phyloP scores from a whole-genome alignment of 1,139 yeast genomes.

The Yamadazyma diospyri region DNA sequence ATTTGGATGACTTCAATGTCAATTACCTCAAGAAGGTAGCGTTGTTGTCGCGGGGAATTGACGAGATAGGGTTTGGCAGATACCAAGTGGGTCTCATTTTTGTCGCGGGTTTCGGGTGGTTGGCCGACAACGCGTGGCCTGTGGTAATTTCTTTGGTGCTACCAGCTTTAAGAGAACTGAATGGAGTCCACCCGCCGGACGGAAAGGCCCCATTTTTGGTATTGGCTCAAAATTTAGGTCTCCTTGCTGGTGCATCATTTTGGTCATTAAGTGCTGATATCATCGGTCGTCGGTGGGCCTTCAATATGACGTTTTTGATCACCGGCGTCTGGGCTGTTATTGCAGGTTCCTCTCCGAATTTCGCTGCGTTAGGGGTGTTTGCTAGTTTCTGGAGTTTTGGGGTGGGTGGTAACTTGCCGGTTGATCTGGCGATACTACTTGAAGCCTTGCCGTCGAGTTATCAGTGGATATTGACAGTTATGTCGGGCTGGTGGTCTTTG shows the following conservation, averaged over 20 bases:
- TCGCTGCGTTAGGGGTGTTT: constrained; percentile 38
- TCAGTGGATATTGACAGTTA: constrained; percentile 40
- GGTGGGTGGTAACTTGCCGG: constrained; percentile 45
- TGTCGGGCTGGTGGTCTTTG: constrained; percentile 45
- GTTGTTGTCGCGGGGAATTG: constrained; percentile 32
- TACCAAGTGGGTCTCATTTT: constrained; percentile 40
- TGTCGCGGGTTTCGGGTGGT: constrained; percentile 46
- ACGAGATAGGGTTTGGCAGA: constrained; percentile 40
- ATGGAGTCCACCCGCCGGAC: constrained; percentile 38
- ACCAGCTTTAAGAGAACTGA: constrained; percentile 29
- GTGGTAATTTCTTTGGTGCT: constrained; percentile 35
- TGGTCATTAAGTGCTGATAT: constrained; percentile 43
- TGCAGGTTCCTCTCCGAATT: constrained; percentile 40
- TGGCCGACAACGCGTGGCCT: constrained; percentile 45
- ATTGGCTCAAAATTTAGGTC: constrained; percentile 41
- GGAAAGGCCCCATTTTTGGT: constrained; percentile 36
- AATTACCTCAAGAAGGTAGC: constrained; percentile 33
- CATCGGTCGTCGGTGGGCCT: constrained; percentile 44
- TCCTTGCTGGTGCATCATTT: constrained; percentile 39
- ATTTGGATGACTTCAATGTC: constrained; percentile 11
- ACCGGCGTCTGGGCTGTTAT: constrained; percentile 37
- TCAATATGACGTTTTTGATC: constrained; percentile 38
- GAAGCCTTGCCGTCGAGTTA: constrained; percentile 38
- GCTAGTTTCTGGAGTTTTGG: constrained; percentile 43
- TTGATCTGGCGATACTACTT: constrained; percentile 42